Conservation (phyloP, 116 monocot species). For the Cymodocea nodosa region DNA sequence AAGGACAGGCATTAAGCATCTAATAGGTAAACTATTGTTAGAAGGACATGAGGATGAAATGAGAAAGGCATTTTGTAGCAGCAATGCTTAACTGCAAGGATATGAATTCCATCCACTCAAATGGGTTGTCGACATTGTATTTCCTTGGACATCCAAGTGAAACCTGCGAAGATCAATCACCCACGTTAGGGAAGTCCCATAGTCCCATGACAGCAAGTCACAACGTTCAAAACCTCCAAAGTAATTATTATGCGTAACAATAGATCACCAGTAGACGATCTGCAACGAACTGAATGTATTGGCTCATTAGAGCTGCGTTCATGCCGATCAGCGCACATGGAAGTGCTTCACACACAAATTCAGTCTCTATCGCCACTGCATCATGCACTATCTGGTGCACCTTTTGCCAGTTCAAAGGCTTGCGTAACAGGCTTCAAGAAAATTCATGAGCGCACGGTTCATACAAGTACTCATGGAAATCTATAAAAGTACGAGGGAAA, state of each 20-base stretch:
- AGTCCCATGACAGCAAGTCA: too few relatives aligned
- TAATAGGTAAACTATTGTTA: too few relatives aligned
- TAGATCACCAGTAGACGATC: slow-evolving; percentile 36
- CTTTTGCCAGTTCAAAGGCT: slow-evolving; percentile 35
- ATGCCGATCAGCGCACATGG: slow-evolving; percentile 66
- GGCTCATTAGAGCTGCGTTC: slow-evolving; percentile 70
- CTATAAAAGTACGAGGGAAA: too few relatives aligned
- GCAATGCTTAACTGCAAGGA: slow-evolving; percentile 30
- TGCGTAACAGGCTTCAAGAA: slow-evolving; percentile 17
- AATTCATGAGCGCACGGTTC: too few relatives aligned
- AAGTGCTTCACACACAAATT: slow-evolving; percentile 71
- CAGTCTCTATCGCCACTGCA: slow-evolving; percentile 78
- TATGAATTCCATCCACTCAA: slow-evolving; percentile 93
- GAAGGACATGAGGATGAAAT: too few relatives aligned
- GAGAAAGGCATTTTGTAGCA: too few relatives aligned
- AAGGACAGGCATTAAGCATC: too few relatives aligned
- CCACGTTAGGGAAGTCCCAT: too few relatives aligned
- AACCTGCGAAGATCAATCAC: too few relatives aligned
- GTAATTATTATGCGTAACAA: too few relatives aligned
- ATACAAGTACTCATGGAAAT: too few relatives aligned
- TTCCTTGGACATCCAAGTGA: slow-evolving; percentile 39
- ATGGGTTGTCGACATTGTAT: slow-evolving; percentile 54
- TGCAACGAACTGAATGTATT: slow-evolving; percentile 84
- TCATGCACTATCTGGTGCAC: slow-evolving; percentile 48
- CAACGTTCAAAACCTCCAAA: too few relatives aligned